Conservation (phyloP, 257 asterid genomes). For the Eustoma russellianum region DNA sequence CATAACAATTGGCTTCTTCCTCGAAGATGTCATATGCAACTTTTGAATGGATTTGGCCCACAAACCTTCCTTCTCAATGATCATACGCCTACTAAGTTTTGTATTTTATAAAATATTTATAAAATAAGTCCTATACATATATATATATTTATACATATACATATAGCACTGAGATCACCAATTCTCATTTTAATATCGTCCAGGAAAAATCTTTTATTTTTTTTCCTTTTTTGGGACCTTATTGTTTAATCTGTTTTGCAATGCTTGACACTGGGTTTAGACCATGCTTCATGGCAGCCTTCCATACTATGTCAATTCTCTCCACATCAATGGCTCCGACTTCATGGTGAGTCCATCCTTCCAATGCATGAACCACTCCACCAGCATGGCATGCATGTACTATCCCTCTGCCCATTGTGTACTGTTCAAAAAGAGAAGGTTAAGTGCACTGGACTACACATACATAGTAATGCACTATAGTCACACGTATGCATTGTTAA, state of each 20-base stretch:
- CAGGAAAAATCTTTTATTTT: background rate
- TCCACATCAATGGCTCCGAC: conserved; percentile 85
- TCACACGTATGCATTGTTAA: too few relatives aligned
- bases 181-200: background rate
- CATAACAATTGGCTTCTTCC: too few relatives aligned
- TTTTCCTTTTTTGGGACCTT: background rate
- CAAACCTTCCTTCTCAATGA: too few relatives aligned
- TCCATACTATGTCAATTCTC: conserved; percentile 72
- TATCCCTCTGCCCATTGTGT: conserved; percentile 87
- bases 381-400: conserved; percentile 98
- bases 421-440: conserved; percentile 25
- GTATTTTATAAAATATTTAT: background rate
- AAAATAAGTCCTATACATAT: background rate
- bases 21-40: too few relatives aligned
- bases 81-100: too few relatives aligned
- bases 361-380: conserved; percentile 66
- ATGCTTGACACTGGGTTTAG: conserved; percentile 46
- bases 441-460: too few relatives aligned
- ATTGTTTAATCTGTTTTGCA: conserved; percentile 7
- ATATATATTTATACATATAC: background rate
- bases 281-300: conserved; percentile 79
- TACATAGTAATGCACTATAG: too few relatives aligned
- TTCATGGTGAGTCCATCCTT: conserved; percentile 88
- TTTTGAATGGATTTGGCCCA: too few relatives aligned
- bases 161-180: background rate